Evolutionary conservation across 139 green algal genomes (phyloP), one percentile per base, ranked within the genome.

Genomic region (Diplosphaera chodatii): DNA sequence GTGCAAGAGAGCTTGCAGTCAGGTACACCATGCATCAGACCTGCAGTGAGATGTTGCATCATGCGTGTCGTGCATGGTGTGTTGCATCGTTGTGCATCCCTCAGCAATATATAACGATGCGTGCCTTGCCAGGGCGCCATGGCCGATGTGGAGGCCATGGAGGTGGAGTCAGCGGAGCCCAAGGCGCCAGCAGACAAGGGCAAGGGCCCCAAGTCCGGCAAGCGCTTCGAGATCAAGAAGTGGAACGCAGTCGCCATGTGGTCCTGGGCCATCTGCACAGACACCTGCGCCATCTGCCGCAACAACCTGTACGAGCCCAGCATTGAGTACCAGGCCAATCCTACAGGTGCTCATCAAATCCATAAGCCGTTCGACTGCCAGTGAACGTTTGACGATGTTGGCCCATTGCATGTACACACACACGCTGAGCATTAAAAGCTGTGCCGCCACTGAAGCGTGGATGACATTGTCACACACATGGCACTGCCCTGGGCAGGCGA

Each of bases 291-390:
- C 67, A 98, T 98, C 76, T 98, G 93, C 87, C 78, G 93, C 20
- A 98, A 98, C 81, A 98, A 98, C 81, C 82, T 98, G 41, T 98
- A 98, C 77, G 93, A 98, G 84, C 89, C 95, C 3, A 96, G 87
- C 78, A 98, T 98, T 40, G 93, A 98, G 85, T 98, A 98, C 80
- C 92, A 97, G 74, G 93, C 93, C n/a, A 97, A 96, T 74, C 93
- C 94, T 4, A 96, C 91, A 30, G 91, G 90, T 77, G 40, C 23
- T 25, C 63, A 32, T 22, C 27, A 29, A 69, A 31, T 18, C 1
- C 65, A n/a, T n/a, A n/a, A n/a, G n/a, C n/a, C n/a, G n/a, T n/a
- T n/a, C n/a, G n/a, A n/a, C n/a, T n/a, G n/a, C n/a, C n/a, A n/a
- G n/a, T n/a, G n/a, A 40, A 4, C 22, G 28, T 28, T 15, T 68